These are phyloP conservation scores for Ramaria rubella DNA, from an alignment of 768 basidiomycete genomes.

Conservation along the genomic window DNA sequence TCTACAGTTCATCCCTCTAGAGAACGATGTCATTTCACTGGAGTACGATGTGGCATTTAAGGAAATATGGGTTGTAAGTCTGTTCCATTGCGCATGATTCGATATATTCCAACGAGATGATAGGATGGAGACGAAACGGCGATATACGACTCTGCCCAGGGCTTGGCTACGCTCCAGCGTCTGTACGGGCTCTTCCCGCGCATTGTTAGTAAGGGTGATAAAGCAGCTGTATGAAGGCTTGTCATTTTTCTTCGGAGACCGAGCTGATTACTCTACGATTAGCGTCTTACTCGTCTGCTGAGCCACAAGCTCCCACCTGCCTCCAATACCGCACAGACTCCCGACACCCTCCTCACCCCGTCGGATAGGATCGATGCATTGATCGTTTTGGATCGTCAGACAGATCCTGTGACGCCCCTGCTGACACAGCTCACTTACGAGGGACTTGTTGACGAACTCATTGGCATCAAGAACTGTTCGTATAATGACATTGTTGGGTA, in stretches of 20 bases:
- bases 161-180: conserved; percentile 74
- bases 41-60: conserved; percentile 82
- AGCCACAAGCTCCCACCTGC: conserved; percentile 49
- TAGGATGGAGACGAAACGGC: conserved; percentile 92
- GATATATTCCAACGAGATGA: not conserved
- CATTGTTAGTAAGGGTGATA: conserved; percentile 89
- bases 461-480: conserved; percentile 86
- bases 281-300: conserved; percentile 76
- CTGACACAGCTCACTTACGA: conserved; percentile 96
- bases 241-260: not conserved
- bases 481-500: conserved; percentile 3
- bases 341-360: conserved; percentile 37
- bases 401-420: conserved; percentile 93
- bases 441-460: conserved; percentile 87
- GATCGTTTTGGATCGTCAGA: conserved; percentile 82
- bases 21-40: conserved; percentile 86
- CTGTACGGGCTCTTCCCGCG: conserved; percentile 87
- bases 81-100: not conserved
- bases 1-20: conserved; percentile 89
- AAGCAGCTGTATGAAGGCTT: conserved; percentile 47
- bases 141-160: conserved; percentile 83
- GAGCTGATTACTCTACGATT: conserved; percentile 4
- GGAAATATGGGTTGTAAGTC: conserved; percentile 84
- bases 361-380: conserved; percentile 74
- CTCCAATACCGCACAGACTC: conserved; percentile 24